Evolutionary conservation across 75 land plant genomes (phyloP).

Genomic region (Adiantum capillusveneris): DNA sequence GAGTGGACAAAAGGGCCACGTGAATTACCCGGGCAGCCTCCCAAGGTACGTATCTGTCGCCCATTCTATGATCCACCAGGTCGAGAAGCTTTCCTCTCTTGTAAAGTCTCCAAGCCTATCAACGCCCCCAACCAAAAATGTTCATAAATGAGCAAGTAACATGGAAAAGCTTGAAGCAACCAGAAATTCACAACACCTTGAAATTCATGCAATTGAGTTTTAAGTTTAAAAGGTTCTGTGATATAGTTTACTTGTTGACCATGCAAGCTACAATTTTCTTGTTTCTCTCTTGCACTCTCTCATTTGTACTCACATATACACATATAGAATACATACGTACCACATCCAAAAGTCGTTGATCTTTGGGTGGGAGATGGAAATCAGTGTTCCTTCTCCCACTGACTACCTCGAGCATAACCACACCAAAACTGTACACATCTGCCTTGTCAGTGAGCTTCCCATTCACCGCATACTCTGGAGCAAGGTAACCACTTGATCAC

Average conservation of each 20-base stretch:
- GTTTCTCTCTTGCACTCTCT: too few relatives aligned
- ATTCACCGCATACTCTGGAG: constrained; percentile 74
- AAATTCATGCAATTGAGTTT: too few relatives aligned
- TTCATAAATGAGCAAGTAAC: too few relatives aligned
- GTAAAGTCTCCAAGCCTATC: constrained; percentile 56
- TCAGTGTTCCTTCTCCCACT: constrained; percentile 45
- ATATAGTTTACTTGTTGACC: too few relatives aligned
- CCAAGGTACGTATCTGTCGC: constrained; percentile 12
- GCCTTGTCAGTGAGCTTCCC: constrained; percentile 67
- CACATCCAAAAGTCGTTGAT: constrained; percentile 43
- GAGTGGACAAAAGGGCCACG: constrained; percentile 50
- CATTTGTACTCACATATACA: too few relatives aligned
- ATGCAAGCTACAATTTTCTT: too few relatives aligned
- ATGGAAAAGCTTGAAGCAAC: too few relatives aligned
- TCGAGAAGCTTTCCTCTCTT: constrained; percentile 30
- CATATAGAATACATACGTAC: too few relatives aligned
- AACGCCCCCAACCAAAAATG: too few relatives aligned
- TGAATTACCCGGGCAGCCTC: constrained; percentile 33
- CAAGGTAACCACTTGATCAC: constrained; percentile 53
- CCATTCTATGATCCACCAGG: constrained; percentile 32
- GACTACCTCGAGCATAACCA: constrained; percentile 47
- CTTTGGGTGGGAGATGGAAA: constrained; percentile 21
- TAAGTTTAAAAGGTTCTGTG: too few relatives aligned
- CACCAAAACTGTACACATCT: constrained; percentile 63
- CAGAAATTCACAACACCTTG: too few relatives aligned